Conservation (phyloP, 2,329 filamentous ascomycete genomes). For the Colletotrichum liriopes region DNA sequence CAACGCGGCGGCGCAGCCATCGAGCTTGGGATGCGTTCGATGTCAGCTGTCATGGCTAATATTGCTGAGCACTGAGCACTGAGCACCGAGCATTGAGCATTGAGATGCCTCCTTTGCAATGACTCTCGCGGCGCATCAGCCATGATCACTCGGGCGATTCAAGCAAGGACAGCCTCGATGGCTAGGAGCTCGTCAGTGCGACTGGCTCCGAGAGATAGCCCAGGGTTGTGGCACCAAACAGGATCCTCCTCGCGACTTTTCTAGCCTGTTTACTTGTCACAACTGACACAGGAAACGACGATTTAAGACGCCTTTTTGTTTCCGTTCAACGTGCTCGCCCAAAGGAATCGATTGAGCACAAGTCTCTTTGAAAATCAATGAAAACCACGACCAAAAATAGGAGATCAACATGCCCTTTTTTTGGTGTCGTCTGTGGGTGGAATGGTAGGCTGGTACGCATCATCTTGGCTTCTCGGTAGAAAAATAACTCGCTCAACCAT, state of each 20-base stretch:
- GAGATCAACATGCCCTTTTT: slow-evolving; percentile 6
- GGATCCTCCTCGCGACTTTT: slow-evolving; percentile 7
- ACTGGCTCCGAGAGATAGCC: slow-evolving; percentile 7
- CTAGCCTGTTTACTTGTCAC: slow-evolving; percentile 29
- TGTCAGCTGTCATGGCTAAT: background rate
- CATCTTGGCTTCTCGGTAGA: slow-evolving; percentile 1
- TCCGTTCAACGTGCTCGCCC: slow-evolving; percentile 17
- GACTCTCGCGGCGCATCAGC: background rate
- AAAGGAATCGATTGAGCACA: background rate
- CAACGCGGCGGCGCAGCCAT: slow-evolving; percentile 25
- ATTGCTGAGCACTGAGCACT: background rate
- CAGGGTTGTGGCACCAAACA: slow-evolving; percentile 22
- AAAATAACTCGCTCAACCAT: slow-evolving; percentile 13
- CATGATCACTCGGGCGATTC: slow-evolving; percentile 2
- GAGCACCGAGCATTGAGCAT: background rate
- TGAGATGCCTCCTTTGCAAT: slow-evolving; percentile 19
- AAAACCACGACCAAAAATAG: slow-evolving; percentile 32
- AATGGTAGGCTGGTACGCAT: slow-evolving; percentile 13
- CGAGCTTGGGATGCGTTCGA: slow-evolving; percentile 1
- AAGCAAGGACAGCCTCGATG: slow-evolving; percentile 9
- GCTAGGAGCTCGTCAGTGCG: slow-evolving; percentile 10
- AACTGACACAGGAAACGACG: slow-evolving; percentile 13
- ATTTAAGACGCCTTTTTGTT: slow-evolving; percentile 18
- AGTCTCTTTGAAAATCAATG: too few species aligned
- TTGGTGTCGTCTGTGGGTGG: slow-evolving; percentile 9